Base-by-base conservation (phyloP, 208 protist genomes). In the Trypanosoma avium region DNA sequence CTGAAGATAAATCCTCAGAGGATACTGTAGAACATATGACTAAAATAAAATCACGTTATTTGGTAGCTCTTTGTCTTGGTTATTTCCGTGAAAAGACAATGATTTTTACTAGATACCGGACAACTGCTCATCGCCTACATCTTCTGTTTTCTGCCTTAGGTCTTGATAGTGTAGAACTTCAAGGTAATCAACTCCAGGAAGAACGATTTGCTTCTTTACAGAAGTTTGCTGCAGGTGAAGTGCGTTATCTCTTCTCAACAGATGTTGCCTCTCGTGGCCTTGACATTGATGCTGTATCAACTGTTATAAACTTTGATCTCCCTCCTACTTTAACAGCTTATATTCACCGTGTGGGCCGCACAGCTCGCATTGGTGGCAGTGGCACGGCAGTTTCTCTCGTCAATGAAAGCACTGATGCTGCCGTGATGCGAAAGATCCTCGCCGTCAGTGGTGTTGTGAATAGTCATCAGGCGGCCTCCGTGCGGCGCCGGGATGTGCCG, bases 221-320 rank as follows among this genome's bases (percentile, higher is more conserved):
- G 64, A 68, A 66, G 30, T 99, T 99, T 78, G 64, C 77, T 0
- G 75, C 64, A 10, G 81, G 86, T 12, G 60, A 87, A 17, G 86
- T 87, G 21, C 71, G 70, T n/a, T 91, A 98, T 58, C 77, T 97
- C 21, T 86, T 97, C 74, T 93, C 92, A 22, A 97, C 92, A 0
- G 94, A 97, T 47, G 86, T 97, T 26, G 91, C 93, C 19, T 84
- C 91, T 22, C 77, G 98, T 46, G 98, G 98, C 68, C 84, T 99
- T 6, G 97, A 99, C 73, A 99, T 99, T 52, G 83, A 95, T 15
- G 80, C 75, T 3, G 97, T 99, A 2, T 89, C 97, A 47, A 78
- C 97, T 0, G 98, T 99, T 49, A 93, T 99, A 60, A 99, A 99
- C 81, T 99, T 94, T 70, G 98, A 99, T 70, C 74, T 99, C 36